Evolutionary conservation across 2,329 filamentous ascomycete species (phyloP), one percentile per base, ranked within the genome.

Genomic region (Orbilia quercus): DNA sequence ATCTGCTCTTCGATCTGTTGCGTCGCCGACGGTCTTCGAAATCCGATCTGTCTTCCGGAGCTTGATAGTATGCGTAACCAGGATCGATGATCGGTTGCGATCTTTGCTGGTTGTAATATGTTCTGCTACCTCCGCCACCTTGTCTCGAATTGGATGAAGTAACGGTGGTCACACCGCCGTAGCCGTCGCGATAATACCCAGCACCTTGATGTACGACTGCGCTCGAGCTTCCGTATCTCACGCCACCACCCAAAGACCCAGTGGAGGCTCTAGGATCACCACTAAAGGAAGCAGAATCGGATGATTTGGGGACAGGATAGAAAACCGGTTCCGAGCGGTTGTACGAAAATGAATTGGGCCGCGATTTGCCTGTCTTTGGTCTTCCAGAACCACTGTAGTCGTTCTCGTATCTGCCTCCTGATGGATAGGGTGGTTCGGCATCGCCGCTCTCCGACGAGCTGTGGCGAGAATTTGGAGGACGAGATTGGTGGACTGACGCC

Each of bases 391-490:
- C 40, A 6, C 20, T 54, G 38, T 72, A 72, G 11, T 72, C 67
- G 7, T 42, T 63, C 12, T 72, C 67, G 18, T 65, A 72, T 16
- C 53, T 48, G 16, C 25, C 22, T n/a, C 40, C 36, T 1, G 45
- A 16, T 14, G 12, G 60, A 40, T 66, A 73, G 9, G 47, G 20
- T 7, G 60, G 53, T 38, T 73, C 69, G 22, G 60, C 60, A 47
- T 73, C 69, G 20, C 60, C 69, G 16, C 55, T 73, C 28, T 73
- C 69, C 22, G 69, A 73, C 4, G 69, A 73, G 25, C 69, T 73
- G 18, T 73, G 69, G 1, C 69, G 54, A 4, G 69, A 73, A 20
- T 60, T 65, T n/a, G 69, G 69, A 16, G 69, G 69, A 5, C 69
- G 60, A 2, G 60, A 31, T 23, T 73, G 69, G 14, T 73, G 69